Base-by-base conservation (phyloP, 768 basidiomycete genomes). In the Terana coerulea region DNA sequence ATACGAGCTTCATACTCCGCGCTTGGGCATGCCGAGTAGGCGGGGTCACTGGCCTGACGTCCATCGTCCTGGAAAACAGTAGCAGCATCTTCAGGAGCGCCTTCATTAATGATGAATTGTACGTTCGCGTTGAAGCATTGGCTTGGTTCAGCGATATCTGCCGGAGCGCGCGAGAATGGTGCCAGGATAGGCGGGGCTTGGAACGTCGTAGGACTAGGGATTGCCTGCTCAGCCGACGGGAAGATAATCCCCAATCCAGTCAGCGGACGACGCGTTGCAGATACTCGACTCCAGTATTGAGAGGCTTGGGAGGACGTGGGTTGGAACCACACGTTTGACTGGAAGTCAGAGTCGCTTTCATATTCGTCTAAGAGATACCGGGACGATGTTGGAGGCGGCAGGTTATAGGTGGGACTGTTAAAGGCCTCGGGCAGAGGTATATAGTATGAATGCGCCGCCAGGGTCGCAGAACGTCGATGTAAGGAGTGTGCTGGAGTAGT, bases 11-110 rank as follows among this genome's bases (percentile, higher is more conserved):
- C 51, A 34, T 50, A 60, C 4, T 63, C 59, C n/a, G 30, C 14
- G 15, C 44, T 47, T 24, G 61, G 59, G 26, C 54, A 60, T 9
- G 42, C 35, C 4, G 61, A 60, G 46, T 62, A 62, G 8, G 61
- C 53, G 43, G 52, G 34, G 8, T 14, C n/a, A n/a, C n/a, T n/a
- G n/a, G n/a, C n/a, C n/a, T n/a, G n/a, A n/a, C n/a, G n/a, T n/a
- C n/a, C n/a, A n/a, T n/a, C n/a, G n/a, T n/a, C n/a, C n/a, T n/a
- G n/a, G n/a, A n/a, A n/a, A n/a, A n/a, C n/a, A n/a, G n/a, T n/a
- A n/a, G n/a, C n/a, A n/a, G n/a, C n/a, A n/a, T n/a, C n/a, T n/a
- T n/a, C n/a, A n/a, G n/a, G n/a, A n/a, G n/a, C n/a, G n/a, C n/a
- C n/a, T n/a, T n/a, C n/a, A n/a, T n/a, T n/a, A n/a, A n/a, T n/a